Conservation (phyloP, 2,329 filamentous ascomycete species). For the Ilyonectria robusta region DNA sequence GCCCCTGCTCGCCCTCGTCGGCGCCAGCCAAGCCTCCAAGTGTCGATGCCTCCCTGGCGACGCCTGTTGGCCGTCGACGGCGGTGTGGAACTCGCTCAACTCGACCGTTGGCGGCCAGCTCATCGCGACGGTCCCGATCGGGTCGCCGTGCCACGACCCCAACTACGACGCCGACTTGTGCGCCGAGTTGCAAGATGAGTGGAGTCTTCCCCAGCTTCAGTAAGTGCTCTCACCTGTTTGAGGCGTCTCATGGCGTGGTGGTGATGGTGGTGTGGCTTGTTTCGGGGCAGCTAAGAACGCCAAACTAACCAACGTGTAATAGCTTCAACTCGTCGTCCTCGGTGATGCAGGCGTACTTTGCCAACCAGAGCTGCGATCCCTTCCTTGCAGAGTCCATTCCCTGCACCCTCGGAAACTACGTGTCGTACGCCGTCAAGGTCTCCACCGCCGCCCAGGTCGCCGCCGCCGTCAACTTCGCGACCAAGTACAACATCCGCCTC, state of each 20-base stretch:
- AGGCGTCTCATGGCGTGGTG: background rate
- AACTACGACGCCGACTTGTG: constrained; percentile 63
- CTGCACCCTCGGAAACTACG: constrained; percentile 62
- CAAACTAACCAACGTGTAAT: constrained; percentile 4
- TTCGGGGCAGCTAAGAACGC: background rate
- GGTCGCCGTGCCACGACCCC: constrained; percentile 63
- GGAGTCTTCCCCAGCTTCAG: constrained; percentile 62
- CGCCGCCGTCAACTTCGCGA: constrained; percentile 51
- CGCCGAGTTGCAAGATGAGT: constrained; percentile 56
- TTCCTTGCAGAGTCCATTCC: constrained; percentile 50
- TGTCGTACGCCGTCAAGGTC: constrained; percentile 57
- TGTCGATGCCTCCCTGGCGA: constrained; percentile 68
- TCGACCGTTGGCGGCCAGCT: constrained; percentile 64
- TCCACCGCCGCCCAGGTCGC: constrained; percentile 50
- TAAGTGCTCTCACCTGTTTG: constrained; percentile 45
- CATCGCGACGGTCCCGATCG: constrained; percentile 66
- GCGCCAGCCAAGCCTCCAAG: constrained; percentile 28
- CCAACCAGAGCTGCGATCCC: constrained; percentile 59
- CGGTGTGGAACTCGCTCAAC: constrained; percentile 66
- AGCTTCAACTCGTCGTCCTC: constrained; percentile 45
- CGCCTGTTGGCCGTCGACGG: constrained; percentile 63
- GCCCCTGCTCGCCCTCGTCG: constrained; percentile 31
- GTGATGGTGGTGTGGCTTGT: background rate
- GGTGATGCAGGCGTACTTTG: constrained; percentile 55
- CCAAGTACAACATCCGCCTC: constrained; percentile 61